Evolutionary conservation across 371 early-diverging fungal genomes (phyloP), one percentile per base, ranked within the genome.

Genomic region (Mortierella sp.): DNA sequence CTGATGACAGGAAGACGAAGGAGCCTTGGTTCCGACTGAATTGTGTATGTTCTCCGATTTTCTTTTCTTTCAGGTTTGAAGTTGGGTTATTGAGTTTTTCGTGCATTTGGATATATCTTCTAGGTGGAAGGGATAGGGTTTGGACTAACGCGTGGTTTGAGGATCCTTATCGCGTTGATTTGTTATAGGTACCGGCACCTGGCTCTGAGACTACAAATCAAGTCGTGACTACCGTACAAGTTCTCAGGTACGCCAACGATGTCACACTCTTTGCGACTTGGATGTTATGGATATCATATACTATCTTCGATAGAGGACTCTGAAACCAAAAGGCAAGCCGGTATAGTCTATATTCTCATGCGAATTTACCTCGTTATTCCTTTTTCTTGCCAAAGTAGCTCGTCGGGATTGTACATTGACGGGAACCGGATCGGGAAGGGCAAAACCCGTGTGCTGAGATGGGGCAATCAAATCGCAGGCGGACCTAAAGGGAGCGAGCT

Each of bases 11-110:
- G 14, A 21, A 27, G 48, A 21, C 54, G 60, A 46, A 71, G 6
- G 77, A 70, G 10, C 46, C 75, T 27, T 82, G 82, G 82, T 82
- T 82, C 65, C 75, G 74, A 43, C 7, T 82, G 7, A 54, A 41
- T 38, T 24, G 75, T 63, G 82, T 82, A 78, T 71, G 78, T 21
- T 32, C 24, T 29, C 3, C 10, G n/a, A 3, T 12, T 12, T n/a
- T 55, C 27, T n/a, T n/a, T 58, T 41, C 41, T 41, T 41, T 41
- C 41, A 29, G 27, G 12, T 27, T 56, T 56, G 27, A n/a, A n/a
- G 21, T 29, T 27, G 51, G 16, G 21, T 1, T 48, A 5, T 21
- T 51, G 21, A 48, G 0, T 27, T 29, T 56, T 12, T 56, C 27
- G 11, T 56, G 12, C n/a, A 11, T 27, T 21, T 1, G n/a, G 21